Percentiles rank a stretch among this genome's conserved stretches.
These are phyloP conservation scores for Polytolypa hystricis DNA, from an alignment of 2,329 filamentous ascomycete genomes.

Conservation along the genomic window DNA sequence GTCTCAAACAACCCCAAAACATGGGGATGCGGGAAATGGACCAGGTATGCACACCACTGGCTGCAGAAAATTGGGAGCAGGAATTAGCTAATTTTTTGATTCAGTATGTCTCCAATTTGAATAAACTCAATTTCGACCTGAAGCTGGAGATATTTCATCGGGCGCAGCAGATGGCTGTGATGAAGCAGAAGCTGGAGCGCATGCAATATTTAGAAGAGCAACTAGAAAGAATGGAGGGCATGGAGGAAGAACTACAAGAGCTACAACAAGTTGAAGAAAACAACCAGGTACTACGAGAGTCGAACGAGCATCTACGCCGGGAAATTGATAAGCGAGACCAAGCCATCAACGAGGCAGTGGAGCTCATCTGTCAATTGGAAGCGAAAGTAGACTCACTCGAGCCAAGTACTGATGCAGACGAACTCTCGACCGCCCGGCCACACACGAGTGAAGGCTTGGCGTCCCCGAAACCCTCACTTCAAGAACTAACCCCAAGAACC, in stretches of 20 bases:
- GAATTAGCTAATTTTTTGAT: conserved; percentile 2
- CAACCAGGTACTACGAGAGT: conserved; percentile 26
- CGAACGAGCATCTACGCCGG: conserved; percentile 26
- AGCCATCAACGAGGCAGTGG: conserved; percentile 33
- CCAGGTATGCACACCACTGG: conserved; percentile 22
- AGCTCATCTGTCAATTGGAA: conserved; percentile 34
- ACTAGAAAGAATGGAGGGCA: conserved; percentile 17
- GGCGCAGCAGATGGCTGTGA: conserved; percentile 23
- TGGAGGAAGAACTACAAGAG: conserved; percentile 28
- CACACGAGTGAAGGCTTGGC: conserved; percentile 16
- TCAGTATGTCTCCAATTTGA: conserved; percentile 34
- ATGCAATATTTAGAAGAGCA: conserved; percentile 29
- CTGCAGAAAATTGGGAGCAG: too few relatives aligned
- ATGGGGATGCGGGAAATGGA: conserved; percentile 35
- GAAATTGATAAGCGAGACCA: conserved; percentile 31
- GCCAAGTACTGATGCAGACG: neutral
- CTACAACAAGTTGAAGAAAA: conserved; percentile 26
- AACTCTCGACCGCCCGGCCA: conserved; percentile 16
- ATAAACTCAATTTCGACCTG: conserved; percentile 33
- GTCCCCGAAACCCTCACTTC: conserved; percentile 6
- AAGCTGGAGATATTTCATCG: conserved; percentile 34
- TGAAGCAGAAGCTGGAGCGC: conserved; percentile 28
- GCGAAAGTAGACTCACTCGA: conserved; percentile 25
- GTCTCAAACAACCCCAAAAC: conserved; percentile 25
- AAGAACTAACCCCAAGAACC: conserved; percentile 20